These are phyloP conservation scores for Penicillium samsonianum DNA, from an alignment of 495 filamentous ascomycete species.

Conservation along the genomic window DNA sequence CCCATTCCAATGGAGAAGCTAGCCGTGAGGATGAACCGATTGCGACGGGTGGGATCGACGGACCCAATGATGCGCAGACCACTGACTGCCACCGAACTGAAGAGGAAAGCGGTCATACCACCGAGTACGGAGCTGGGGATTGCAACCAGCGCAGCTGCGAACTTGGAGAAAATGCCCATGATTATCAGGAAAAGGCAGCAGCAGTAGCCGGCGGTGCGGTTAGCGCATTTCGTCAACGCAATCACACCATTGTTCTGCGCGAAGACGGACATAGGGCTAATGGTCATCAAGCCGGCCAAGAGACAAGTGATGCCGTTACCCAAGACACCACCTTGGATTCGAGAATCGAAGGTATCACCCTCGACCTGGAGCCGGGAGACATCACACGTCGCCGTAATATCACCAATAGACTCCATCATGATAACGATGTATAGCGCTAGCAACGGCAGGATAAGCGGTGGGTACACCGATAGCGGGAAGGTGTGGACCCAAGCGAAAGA, in stretches of 20 bases:
- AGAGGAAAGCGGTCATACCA: conserved; percentile 93
- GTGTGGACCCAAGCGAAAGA: conserved; percentile 93
- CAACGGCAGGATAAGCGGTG: conserved; percentile 79
- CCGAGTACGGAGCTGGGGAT: conserved; percentile 82
- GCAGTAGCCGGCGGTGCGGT: conserved; percentile 79
- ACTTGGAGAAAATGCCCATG: conserved; percentile 91
- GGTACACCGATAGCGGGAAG: conserved; percentile 78
- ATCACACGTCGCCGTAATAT: conserved; percentile 62
- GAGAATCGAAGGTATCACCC: conserved; percentile 77
- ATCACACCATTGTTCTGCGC: conserved; percentile 96
- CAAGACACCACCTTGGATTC: conserved; percentile 83
- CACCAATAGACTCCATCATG: conserved; percentile 86
- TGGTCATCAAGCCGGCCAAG: conserved; percentile 78
- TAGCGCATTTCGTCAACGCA: conserved; percentile 84
- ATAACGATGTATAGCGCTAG: conserved; percentile 86
- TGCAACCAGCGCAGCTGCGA: conserved; percentile 82
- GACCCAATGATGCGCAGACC: conserved; percentile 83
- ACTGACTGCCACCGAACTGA: conserved; percentile 79
- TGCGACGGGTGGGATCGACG: conserved; percentile 78
- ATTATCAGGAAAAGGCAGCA: conserved; percentile 79
- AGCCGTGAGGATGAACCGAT: conserved; percentile 84
- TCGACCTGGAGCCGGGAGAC: conserved; percentile 84
- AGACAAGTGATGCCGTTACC: conserved; percentile 79
- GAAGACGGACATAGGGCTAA: conserved; percentile 78
- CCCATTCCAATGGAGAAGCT: conserved; percentile 75